Conservation (phyloP, 2,329 filamentous ascomycete genomes). For the Salinomyces thailandicus region DNA sequence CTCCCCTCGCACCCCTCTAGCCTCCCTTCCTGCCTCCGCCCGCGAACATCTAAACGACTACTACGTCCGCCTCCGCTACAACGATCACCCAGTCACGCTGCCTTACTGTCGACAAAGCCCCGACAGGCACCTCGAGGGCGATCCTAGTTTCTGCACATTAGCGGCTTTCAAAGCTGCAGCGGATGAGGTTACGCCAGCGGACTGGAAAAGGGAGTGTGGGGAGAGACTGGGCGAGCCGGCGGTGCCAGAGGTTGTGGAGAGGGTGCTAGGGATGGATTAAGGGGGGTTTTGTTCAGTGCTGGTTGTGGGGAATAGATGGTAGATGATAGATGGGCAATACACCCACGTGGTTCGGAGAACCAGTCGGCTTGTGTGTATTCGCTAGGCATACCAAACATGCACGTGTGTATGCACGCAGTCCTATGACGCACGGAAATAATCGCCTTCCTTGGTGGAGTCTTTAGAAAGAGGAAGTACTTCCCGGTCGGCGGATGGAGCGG, state of each 20-base stretch:
- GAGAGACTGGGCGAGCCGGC: constrained; percentile 46
- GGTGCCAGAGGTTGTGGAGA: constrained; percentile 6
- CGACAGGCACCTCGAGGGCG: constrained; percentile 76
- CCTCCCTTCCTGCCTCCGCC: constrained; percentile 47
- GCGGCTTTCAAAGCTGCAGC: constrained; percentile 87
- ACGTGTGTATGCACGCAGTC: no score
- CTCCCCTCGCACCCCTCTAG: constrained; percentile 42
- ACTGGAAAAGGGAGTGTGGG: constrained; percentile 61
- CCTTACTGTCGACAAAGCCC: constrained; percentile 62
- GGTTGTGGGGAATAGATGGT: not conserved
- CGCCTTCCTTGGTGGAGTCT: no score
- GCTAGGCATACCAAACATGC: no score
- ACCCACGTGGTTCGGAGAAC: no score
- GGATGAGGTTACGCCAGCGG: constrained; percentile 73
- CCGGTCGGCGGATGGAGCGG: no score
- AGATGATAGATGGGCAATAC: not conserved
- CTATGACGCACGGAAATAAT: no score
- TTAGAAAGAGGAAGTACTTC: no score
- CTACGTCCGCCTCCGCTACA: constrained; percentile 85
- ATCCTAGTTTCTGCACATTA: constrained; percentile 84
- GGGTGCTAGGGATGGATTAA: constrained; percentile 7
- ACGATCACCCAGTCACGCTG: constrained; percentile 69
- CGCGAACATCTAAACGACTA: constrained; percentile 57
- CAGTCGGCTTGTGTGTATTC: no score
- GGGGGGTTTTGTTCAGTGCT: not conserved